phyloP scores from a whole-genome alignment of 768 basidiomycete genomes.

The Erythrobasidium yunnanense region DNA sequence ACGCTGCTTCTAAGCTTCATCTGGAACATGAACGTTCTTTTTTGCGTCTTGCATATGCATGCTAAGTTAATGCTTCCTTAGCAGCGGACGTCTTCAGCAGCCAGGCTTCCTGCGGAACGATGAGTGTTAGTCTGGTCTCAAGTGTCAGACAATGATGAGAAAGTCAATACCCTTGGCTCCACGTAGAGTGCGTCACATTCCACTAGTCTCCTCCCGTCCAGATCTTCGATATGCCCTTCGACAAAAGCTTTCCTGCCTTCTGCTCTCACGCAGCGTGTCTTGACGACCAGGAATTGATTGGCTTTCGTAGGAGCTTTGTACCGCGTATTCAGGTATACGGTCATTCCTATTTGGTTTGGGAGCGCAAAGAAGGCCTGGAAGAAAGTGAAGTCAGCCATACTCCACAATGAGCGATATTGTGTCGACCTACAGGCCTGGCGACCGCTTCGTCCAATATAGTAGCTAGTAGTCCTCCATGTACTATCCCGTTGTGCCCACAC shows the following conservation, averaged over 20 bases:
- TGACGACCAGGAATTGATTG: conserved; percentile 68
- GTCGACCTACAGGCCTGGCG: conserved; percentile 55
- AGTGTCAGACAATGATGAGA: background rate
- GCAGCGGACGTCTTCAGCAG: conserved; percentile 9
- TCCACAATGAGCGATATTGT: background rate
- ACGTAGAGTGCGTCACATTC: conserved; percentile 48
- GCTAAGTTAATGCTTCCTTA: conserved; percentile 9
- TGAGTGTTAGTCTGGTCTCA: too few species aligned
- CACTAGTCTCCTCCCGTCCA: conserved; percentile 69
- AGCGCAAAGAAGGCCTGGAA: conserved; percentile 71
- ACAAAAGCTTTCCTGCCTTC: conserved; percentile 72
- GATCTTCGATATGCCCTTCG: conserved; percentile 59
- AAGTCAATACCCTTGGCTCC: background rate
- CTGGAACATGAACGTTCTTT: too few species aligned
- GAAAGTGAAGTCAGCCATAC: background rate
- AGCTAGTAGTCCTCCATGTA: conserved; percentile 85
- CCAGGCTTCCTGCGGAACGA: conserved; percentile 5
- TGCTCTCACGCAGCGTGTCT: conserved; percentile 54
- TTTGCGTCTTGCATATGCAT: background rate
- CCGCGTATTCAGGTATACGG: conserved; percentile 67
- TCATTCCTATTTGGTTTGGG: conserved; percentile 82
- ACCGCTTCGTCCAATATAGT: conserved; percentile 79
- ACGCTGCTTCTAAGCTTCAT: too few species aligned
- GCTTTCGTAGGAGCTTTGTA: conserved; percentile 59
- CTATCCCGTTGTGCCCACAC: conserved; percentile 51